Evolutionary conservation across 768 basidiomycete genomes (phyloP), one percentile per base, ranked within the genome.

Genomic region (Amanita pallidorosea): DNA sequence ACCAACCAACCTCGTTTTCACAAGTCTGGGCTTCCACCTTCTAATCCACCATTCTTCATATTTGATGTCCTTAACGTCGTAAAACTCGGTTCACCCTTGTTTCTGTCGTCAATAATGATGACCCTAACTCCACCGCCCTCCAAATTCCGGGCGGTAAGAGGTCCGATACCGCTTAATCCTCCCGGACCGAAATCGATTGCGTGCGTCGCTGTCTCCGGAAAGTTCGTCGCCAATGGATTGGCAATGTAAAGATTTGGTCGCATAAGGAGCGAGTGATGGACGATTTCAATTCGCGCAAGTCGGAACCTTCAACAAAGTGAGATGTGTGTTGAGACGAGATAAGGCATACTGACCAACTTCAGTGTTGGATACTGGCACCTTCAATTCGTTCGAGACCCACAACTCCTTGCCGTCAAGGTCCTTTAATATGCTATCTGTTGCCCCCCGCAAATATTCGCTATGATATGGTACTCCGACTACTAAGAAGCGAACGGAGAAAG

Each of bases 381-480:
- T 75, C 42, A 98, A 70, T 37, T 89, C 85, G 22, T 70, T 66
- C 1, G 74, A 57, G 22, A 67, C 62, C 89, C 90, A 94, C 22
- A 95, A 62, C 59, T 95, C 91, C 59, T 90, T 77, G 2, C 77
- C 83, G 9, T 68, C 71, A 33, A 94, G 67, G 69, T 94, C 90
- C 52, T 76, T 65, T 35, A 86, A 66, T 43, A 96, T 67, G 65
- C 81, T 86, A 55, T 91, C 79, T 2, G 90, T 80, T 1, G 81
- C 85, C 25, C 77, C 82, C 15, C 62, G 62, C 49, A 99, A 73
- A 67, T 97, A 95, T 17, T 72, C 70, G 66, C 92, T 94, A 74
- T 99, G 96, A 70, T 93, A 99, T 1, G 96, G 96, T 2, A 93
- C 95, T 48, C 83, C 86, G 61, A 99, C 87, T n/a, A 90, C 85